Base-by-base conservation (phyloP, 768 basidiomycete genomes). In the Rubroboletus pulcherrimus region DNA sequence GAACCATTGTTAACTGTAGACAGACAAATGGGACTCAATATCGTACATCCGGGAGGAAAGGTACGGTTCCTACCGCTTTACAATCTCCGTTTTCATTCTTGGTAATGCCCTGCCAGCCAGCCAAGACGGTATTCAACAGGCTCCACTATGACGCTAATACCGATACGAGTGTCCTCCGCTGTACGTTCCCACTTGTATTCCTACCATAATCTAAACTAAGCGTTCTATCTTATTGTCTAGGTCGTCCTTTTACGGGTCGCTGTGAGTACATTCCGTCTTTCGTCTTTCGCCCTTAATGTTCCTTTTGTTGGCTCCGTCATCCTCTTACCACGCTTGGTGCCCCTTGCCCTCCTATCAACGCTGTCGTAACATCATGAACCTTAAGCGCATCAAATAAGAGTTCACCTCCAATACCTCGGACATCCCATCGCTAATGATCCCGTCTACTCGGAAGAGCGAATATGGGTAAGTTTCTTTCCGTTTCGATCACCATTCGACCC, bases 361-460 rank as follows among this genome's bases (percentile, higher is more conserved):
- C 49, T 64, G 49, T 26, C 33, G 54, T 40, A 40, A 44, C 51
- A 46, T 42, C 8, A 50, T 55, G 24, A 39, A 33, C 30, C 45
- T 21, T 2, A 61, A 97, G 94, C 97, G 0, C 97, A 99, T 73
- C 97, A 99, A 72, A 91, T 98, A 55, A 83, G 97, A 48, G 96
- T 99, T 4, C 97, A 99, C 67, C 81, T 99, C 3, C 97, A 98
- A 72, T 98, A 81, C 71, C 82, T 99, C 54, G 97, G 96, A 1
- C 77, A 91, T 66, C 89, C 97, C 0, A 93, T 99, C 59, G 91
- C 92, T 11, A 98, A 99, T 67, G 97, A 98, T 62, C 91, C 94
- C 2, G 81, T 98, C 3, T 99, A 99, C 71, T 87, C 89, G 17
- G 88, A 89, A 56, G 75, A 77, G 34, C 80, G 78, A 39, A 90